Evolutionary conservation across 2,329 filamentous ascomycete genomes (phyloP).

Genomic region (Pestalotiopsis sp.): DNA sequence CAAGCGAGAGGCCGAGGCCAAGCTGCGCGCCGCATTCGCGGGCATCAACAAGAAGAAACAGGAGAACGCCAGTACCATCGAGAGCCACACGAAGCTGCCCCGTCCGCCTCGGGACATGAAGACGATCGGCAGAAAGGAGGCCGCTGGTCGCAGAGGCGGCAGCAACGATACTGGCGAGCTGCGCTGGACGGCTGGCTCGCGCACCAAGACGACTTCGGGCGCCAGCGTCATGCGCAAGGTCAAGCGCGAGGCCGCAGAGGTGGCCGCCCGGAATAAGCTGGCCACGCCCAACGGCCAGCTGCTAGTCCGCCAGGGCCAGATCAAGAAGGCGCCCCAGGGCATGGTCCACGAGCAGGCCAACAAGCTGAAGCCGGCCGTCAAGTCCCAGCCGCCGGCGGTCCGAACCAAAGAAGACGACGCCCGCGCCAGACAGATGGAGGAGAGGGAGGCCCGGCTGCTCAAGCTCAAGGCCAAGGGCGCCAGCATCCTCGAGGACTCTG

Average conservation of each 20-base stretch:
- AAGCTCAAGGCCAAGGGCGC: conserved; percentile 36
- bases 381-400: conserved; percentile 21
- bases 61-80: conserved; percentile 58
- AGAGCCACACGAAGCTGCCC: conserved; percentile 52
- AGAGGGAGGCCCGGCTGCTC: conserved; percentile 39
- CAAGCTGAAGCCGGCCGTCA: conserved; percentile 34
- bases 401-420: conserved; percentile 16
- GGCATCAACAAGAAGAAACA: conserved; percentile 61
- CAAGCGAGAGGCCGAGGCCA: conserved; percentile 59
- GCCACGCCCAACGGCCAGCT: conserved; percentile 40
- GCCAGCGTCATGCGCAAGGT: conserved; percentile 60
- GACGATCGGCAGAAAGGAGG: conserved; percentile 19
- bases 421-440: conserved; percentile 30
- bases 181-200: conserved; percentile 49
- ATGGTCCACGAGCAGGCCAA: conserved; percentile 58
- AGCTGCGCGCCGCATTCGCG: conserved; percentile 58
- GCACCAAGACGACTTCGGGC: conserved; percentile 54
- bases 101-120: conserved; percentile 38
- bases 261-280: conserved; percentile 50
- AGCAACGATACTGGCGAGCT: conserved; percentile 36
- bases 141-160: conserved; percentile 13
- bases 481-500: conserved; percentile 44
- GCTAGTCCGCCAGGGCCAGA: conserved; percentile 36
- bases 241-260: conserved; percentile 57
- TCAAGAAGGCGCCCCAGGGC: conserved; percentile 51